Evolutionary conservation across 306 rosid genomes (phyloP).

Genomic region (Rosa persica): DNA sequence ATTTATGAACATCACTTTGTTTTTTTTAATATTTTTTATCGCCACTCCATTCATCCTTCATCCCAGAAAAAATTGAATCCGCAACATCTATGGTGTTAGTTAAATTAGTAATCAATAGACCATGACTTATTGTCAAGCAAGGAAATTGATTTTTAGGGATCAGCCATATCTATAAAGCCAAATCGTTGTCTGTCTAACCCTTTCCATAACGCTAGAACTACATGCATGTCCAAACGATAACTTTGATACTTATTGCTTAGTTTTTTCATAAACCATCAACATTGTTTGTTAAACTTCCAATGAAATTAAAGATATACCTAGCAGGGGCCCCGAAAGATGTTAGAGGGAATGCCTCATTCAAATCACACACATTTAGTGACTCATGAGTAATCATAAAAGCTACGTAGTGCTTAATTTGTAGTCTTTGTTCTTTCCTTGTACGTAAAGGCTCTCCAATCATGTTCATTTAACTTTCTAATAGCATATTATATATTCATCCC

Average conservation of each 20-base stretch:
- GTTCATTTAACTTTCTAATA: not conserved
- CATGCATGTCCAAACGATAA: not conserved
- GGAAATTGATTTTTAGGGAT: not conserved
- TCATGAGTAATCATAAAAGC: not conserved
- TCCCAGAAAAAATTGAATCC: no score
- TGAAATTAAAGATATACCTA: not conserved
- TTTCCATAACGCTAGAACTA: not conserved
- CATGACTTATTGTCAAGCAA: no score
- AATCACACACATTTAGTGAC: not conserved
- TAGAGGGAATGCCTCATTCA: constrained; percentile 19
- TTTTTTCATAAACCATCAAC: constrained; percentile 1
- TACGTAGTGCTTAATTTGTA: not conserved
- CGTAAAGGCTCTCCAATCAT: not conserved
- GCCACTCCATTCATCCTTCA: no score
- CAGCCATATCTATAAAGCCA: not conserved
- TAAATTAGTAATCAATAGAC: no score
- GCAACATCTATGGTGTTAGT: no score
- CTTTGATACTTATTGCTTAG: constrained; percentile 21
- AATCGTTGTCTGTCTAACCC: not conserved
- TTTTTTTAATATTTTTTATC: no score
- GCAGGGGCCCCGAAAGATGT: not conserved
- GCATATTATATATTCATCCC: no score
- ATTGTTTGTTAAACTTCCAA: constrained; percentile 13
- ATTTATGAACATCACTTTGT: no score
- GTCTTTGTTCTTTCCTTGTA: not conserved